Conservation (phyloP, 2,329 filamentous ascomycete species). For the Emergomyces africanus region DNA sequence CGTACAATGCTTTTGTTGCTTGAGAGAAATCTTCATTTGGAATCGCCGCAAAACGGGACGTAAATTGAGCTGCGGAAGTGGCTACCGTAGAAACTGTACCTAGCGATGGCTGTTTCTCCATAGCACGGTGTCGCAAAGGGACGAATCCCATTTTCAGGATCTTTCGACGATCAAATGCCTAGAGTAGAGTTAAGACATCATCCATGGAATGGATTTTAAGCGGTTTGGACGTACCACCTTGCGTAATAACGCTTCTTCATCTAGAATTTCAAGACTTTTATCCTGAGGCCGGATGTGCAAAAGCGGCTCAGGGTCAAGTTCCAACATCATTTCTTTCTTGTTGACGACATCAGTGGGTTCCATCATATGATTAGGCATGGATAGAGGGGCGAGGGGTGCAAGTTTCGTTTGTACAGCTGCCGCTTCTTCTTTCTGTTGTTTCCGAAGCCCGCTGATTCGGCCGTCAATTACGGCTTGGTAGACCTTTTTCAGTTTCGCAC, state of each 20-base stretch:
- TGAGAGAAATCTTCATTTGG: constrained; percentile 72
- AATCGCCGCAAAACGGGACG: constrained; percentile 55
- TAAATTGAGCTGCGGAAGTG: constrained; percentile 39
- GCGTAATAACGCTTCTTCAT: constrained; percentile 46
- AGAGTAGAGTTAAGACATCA: constrained; percentile 5
- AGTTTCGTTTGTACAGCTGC: constrained; percentile 41
- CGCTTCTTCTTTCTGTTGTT: constrained; percentile 57
- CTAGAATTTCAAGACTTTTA: constrained; percentile 44
- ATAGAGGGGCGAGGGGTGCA: constrained; percentile 34
- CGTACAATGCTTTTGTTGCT: constrained; percentile 77
- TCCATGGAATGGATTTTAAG: not conserved
- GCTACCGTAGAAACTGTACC: constrained; percentile 25
- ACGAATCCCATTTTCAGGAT: constrained; percentile 54
- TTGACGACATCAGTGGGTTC: not conserved
- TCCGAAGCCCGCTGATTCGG: constrained; percentile 52
- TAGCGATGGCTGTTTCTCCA: constrained; percentile 21
- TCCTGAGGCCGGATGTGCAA: constrained; percentile 53
- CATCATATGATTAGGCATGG: constrained; percentile 13
- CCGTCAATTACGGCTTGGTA: constrained; percentile 62
- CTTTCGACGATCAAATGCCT: constrained; percentile 46
- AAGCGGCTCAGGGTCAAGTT: constrained; percentile 52
- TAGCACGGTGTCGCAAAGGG: constrained; percentile 40
- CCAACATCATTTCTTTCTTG: constrained; percentile 9
- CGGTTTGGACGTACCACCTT: constrained; percentile 34
- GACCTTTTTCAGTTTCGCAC: constrained; percentile 66